Conservation (phyloP, 202 grass and related monocot genomes). For the Zizania palustris region DNA sequence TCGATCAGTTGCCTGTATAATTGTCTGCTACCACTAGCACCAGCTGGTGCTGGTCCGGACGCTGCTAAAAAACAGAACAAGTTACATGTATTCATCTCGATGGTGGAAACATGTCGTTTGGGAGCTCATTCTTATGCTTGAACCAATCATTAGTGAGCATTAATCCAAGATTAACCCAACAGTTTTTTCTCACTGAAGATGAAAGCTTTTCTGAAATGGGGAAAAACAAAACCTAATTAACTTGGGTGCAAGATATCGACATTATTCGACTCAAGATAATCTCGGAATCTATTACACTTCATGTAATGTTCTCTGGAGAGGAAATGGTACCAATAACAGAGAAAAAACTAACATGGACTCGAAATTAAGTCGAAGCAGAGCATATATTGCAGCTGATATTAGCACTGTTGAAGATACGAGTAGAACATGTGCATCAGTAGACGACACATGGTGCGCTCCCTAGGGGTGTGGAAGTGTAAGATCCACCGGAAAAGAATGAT, state of each 20-base stretch:
- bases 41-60: too few relatives aligned
- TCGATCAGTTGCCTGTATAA: too few relatives aligned
- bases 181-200: neutral
- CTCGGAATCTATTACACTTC: neutral
- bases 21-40: too few relatives aligned
- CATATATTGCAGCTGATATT: neutral
- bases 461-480: slow-evolving; percentile 26
- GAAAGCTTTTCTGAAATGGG: neutral
- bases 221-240: neutral
- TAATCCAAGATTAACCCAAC: too few relatives aligned
- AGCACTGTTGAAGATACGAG: slow-evolving; percentile 20
- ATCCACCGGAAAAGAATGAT: slow-evolving; percentile 26
- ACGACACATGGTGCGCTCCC: neutral
- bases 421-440: neutral
- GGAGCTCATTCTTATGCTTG: too few relatives aligned
- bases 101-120: too few relatives aligned
- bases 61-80: too few relatives aligned
- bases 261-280: slow-evolving; percentile 6
- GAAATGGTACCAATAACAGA: neutral
- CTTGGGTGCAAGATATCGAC: slow-evolving; percentile 4
- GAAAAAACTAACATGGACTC: neutral
- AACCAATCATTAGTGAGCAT: too few relatives aligned
- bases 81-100: too few relatives aligned
- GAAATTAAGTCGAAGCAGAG: neutral
- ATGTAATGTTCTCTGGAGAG: slow-evolving; percentile 3